Evolutionary conservation across 305 asterid species (phyloP).

Genomic region (Fraxinus sp.): DNA sequence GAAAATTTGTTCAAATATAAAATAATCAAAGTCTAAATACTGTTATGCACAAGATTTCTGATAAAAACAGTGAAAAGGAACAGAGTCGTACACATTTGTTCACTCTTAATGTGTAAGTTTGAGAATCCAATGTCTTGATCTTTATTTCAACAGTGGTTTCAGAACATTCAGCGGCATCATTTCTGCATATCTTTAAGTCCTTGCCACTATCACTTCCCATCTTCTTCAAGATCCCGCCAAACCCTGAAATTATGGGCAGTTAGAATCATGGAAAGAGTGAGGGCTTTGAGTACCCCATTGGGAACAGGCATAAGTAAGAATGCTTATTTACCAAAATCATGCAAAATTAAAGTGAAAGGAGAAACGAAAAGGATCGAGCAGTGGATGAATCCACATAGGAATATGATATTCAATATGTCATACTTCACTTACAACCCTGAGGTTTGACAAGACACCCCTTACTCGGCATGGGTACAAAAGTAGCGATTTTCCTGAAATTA

Average conservation of each 20-base stretch:
- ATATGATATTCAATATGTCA: not conserved
- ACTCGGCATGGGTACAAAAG: not conserved
- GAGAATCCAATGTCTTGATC: constrained; percentile 93
- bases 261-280: constrained; percentile 17
- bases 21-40: not conserved
- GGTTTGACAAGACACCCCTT: not conserved
- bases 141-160: constrained; percentile 91
- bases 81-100: constrained; percentile 66
- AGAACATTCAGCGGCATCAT: constrained; percentile 54
- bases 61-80: constrained; percentile 18
- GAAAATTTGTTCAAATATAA: not conserved
- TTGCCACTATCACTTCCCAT: constrained; percentile 68
- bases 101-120: constrained; percentile 72
- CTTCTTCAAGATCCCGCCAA: constrained; percentile 22
- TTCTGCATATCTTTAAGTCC: constrained; percentile 35
- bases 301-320: constrained; percentile 11
- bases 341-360: not conserved
- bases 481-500: not conserved
- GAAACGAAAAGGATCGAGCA: not conserved
- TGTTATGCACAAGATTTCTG: constrained; percentile 8
- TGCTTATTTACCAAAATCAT: not conserved
- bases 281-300: not conserved
- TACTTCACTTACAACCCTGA: not conserved
- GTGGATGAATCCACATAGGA: not conserved
- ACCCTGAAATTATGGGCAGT: constrained; percentile 33